Conservation (phyloP, 768 basidiomycete species). For the Boletus sp. region DNA sequence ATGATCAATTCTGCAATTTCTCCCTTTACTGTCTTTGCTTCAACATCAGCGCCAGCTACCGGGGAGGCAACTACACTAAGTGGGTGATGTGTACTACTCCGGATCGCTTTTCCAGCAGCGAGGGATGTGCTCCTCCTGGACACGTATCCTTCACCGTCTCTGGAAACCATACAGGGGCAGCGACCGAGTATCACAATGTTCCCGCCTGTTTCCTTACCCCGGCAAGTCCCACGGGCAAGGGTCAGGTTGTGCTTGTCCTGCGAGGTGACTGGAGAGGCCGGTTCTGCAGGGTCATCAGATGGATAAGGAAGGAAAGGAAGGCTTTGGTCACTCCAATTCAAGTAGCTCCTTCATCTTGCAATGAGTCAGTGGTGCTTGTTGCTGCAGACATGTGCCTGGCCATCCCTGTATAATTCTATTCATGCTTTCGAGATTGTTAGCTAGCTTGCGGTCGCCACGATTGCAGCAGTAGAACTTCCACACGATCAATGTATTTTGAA, state of each 20-base stretch:
- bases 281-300: background rate
- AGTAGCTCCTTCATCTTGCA: background rate
- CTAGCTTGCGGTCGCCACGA: no score
- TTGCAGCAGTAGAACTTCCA: no score
- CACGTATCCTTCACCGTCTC: background rate
- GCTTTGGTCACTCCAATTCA: background rate
- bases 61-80: background rate
- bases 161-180: background rate
- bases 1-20: background rate
- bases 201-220: background rate
- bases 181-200: background rate
- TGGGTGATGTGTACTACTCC: background rate
- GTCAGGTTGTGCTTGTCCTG: background rate
- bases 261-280: background rate
- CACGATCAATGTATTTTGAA: no score
- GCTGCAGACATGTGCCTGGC: background rate
- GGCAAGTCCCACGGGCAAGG: background rate
- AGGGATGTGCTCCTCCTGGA: background rate
- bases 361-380: background rate
- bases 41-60: background rate
- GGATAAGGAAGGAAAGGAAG: background rate
- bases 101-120: background rate
- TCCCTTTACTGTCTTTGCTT: background rate
- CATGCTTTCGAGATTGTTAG: no score
- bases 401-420: constrained; percentile 23